phyloP scores from a whole-genome alignment of 192 early-diverging fungal genomes.

The Coemansia sp. region DNA sequence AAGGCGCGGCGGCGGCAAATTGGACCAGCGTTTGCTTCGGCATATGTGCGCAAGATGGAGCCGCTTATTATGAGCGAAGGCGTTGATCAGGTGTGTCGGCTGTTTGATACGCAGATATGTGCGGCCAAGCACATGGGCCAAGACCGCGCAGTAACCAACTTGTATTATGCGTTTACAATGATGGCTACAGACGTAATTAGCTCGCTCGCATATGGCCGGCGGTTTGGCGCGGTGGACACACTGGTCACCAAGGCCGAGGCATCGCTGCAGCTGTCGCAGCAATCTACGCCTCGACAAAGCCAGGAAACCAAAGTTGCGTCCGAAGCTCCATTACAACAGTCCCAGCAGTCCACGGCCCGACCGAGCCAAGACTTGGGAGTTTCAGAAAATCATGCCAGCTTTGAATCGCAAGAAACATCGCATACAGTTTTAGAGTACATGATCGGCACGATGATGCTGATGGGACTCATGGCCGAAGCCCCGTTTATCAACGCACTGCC shows the following conservation, averaged over 20 bases:
- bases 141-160: not conserved
- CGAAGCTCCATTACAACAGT: not conserved
- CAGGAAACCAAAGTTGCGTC: not conserved
- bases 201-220: constrained; percentile 17
- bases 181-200: constrained; percentile 32
- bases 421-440: constrained; percentile 13
- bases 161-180: constrained; percentile 23
- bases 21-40: constrained; percentile 18
- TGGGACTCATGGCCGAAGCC: constrained; percentile 22
- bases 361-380: not conserved
- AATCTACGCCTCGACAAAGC: not conserved
- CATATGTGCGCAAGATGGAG: constrained; percentile 25
- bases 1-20: constrained; percentile 20
- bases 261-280: not conserved
- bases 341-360: not conserved
- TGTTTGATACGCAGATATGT: constrained; percentile 18
- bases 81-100: constrained; percentile 14
- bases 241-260: constrained; percentile 5
- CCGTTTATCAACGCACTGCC: constrained; percentile 11
- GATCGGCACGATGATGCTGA: constrained; percentile 27
- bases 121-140: not conserved
- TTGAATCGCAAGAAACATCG: constrained; percentile 9
- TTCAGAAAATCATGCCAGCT: not conserved
- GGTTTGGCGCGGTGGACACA: constrained; percentile 18
- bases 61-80: constrained; percentile 14